phyloP scores from a whole-genome alignment of 2,329 filamentous ascomycete genomes.

The Xylariaceae sp. region DNA sequence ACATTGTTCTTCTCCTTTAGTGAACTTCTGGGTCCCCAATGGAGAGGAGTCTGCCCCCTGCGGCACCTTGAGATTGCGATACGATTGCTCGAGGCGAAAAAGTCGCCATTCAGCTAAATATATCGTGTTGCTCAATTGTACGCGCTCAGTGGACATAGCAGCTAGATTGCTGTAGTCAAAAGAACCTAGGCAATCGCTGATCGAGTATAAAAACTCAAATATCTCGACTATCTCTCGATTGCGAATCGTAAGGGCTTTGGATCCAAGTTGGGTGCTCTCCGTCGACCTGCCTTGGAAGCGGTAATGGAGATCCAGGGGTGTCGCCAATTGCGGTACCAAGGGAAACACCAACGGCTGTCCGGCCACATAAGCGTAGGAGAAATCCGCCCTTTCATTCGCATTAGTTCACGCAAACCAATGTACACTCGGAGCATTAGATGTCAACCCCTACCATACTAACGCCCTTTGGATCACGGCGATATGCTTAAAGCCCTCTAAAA shows the following conservation, averaged over 20 bases:
- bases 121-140: constrained; percentile 34
- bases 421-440: background rate
- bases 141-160: constrained; percentile 27
- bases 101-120: constrained; percentile 33
- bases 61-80: constrained; percentile 19
- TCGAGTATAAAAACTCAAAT: constrained; percentile 32
- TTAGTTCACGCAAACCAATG: constrained; percentile 14
- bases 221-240: constrained; percentile 30
- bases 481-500: constrained; percentile 32
- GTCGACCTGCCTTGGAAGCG: constrained; percentile 28
- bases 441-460: constrained; percentile 30
- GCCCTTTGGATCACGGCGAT: constrained; percentile 32
- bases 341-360: constrained; percentile 31
- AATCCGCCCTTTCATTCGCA: constrained; percentile 30
- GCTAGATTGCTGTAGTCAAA: constrained; percentile 34
- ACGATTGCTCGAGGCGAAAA: constrained; percentile 29
- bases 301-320: constrained; percentile 29
- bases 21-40: constrained; percentile 12
- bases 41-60: constrained; percentile 18
- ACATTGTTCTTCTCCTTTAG: constrained; percentile 3
- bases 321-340: constrained; percentile 30
- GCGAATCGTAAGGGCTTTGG: constrained; percentile 24
- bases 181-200: constrained; percentile 30
- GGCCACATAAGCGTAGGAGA: constrained; percentile 33
- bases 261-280: constrained; percentile 18